Conservation (phyloP, 441 rosid genomes). For the Sinapis alba region DNA sequence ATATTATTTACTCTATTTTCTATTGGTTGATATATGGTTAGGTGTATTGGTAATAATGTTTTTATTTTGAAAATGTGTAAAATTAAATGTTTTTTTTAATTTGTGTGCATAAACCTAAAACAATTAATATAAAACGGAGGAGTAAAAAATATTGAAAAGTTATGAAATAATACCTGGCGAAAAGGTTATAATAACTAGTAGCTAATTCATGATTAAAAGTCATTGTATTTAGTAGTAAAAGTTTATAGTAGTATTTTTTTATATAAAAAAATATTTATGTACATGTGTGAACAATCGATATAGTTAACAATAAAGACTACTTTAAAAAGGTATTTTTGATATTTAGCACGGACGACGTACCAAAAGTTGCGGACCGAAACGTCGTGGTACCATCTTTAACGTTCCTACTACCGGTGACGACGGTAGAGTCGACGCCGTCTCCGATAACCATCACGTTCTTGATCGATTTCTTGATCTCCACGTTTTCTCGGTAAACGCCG, state of each 20-base stretch:
- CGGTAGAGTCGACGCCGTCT: constrained; percentile 63
- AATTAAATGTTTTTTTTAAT: too few species aligned
- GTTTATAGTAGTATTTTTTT: not conserved
- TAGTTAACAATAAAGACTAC: not conserved
- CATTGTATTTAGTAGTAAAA: not conserved
- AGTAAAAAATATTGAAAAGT: not conserved
- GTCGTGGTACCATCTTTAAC: constrained; percentile 54
- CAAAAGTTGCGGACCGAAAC: constrained; percentile 65
- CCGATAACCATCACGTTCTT: constrained; percentile 59
- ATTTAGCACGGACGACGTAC: constrained; percentile 42
- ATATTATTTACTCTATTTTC: too few species aligned
- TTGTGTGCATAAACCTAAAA: too few species aligned
- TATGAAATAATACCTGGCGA: not conserved
- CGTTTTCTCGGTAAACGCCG: constrained; percentile 56
- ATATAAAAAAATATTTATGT: not conserved
- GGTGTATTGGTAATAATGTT: too few species aligned
- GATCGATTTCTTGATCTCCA: constrained; percentile 47
- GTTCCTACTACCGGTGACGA: constrained; percentile 52
- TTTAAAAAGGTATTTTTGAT: not conserved
- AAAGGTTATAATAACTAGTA: not conserved
- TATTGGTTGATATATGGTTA: too few species aligned
- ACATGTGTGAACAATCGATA: not conserved
- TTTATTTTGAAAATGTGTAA: too few species aligned
- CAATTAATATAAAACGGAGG: too few species aligned
- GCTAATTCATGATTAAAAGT: not conserved